Evolutionary conservation across 139 green algal species (phyloP).

Genomic region (Tetradesmus lagerheimii): DNA sequence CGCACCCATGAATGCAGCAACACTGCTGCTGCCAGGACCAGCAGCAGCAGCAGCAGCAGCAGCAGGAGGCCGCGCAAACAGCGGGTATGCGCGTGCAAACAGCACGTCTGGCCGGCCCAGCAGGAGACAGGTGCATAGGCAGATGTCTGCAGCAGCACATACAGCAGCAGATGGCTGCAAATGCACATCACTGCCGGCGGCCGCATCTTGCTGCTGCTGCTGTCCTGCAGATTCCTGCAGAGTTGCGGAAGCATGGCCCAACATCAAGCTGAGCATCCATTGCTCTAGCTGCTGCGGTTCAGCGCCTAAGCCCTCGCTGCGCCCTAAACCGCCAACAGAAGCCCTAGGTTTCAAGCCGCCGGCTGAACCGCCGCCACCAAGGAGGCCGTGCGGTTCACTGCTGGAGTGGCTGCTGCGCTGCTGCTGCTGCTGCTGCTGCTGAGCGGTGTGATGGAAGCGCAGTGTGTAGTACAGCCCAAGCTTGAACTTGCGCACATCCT

Average conservation of each 20-base stretch:
- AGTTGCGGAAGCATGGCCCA: constrained; percentile 51
- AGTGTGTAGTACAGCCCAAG: constrained; percentile 60
- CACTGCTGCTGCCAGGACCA: constrained; percentile 43
- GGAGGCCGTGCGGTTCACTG: background rate
- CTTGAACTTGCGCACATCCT: constrained; percentile 61
- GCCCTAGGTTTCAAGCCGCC: background rate
- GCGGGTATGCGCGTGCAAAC: constrained; percentile 44
- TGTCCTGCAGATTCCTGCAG: background rate
- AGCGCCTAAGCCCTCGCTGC: constrained; percentile 42
- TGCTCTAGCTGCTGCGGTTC: constrained; percentile 54
- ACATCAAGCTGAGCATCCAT: constrained; percentile 61
- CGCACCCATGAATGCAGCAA: constrained; percentile 61
- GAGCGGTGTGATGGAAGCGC: constrained; percentile 51
- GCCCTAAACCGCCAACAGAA: constrained; percentile 22
- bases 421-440: constrained; percentile 38
- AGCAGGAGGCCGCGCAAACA: constrained; percentile 49
- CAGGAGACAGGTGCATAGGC: constrained; percentile 31
- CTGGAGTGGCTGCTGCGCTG: background rate
- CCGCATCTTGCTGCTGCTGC: background rate
- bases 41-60: constrained; percentile 49
- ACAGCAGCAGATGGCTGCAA: background rate
- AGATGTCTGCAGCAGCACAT: background rate
- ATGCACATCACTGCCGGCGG: too few relatives aligned
- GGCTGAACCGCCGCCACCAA: background rate
- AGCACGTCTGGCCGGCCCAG: constrained; percentile 38